These are phyloP conservation scores for Cutaneotrichosporon cavernicola DNA, from an alignment of 1,284 basidiomycete genomes.

Conservation along the genomic window DNA sequence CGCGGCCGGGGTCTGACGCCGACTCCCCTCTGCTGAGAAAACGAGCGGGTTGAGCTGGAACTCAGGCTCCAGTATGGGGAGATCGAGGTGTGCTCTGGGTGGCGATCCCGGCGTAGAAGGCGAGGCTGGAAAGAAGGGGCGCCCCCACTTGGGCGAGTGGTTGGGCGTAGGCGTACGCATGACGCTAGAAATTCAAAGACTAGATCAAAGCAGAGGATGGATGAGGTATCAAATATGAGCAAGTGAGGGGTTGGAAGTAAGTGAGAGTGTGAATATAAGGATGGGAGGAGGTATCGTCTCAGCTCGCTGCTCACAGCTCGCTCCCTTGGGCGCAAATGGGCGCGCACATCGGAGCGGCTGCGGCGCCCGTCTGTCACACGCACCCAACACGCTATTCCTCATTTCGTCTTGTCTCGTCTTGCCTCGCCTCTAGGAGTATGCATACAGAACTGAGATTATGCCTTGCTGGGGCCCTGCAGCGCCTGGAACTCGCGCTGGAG, in stretches of 20 bases:
- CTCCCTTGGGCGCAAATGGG: not conserved
- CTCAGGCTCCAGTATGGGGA: not conserved
- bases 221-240: not conserved
- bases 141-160: not conserved
- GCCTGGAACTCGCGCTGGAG: constrained; percentile 49
- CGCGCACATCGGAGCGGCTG: not conserved
- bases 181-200: not conserved
- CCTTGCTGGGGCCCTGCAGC: constrained; percentile 36
- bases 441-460: constrained; percentile 13
- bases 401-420: too few species aligned
- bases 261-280: constrained; percentile 4
- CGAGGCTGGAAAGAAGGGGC: not conserved
- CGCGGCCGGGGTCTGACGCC: not conserved
- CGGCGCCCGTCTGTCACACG: not conserved
- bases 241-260: constrained; percentile 1
- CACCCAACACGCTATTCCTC: not conserved
- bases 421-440: constrained; percentile 9
- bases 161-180: not conserved
- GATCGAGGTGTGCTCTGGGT: not conserved
- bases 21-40: not conserved
- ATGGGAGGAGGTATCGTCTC: not conserved
- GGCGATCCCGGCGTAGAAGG: not conserved
- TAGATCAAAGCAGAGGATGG: not conserved
- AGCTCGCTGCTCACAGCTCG: not conserved
- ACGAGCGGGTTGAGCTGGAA: not conserved